A percentile compares a stretch with the other conserved stretches of the same genome.
Conservation (phyloP, 441 rosid genomes). For the Dalechampia spathulata region DNA sequence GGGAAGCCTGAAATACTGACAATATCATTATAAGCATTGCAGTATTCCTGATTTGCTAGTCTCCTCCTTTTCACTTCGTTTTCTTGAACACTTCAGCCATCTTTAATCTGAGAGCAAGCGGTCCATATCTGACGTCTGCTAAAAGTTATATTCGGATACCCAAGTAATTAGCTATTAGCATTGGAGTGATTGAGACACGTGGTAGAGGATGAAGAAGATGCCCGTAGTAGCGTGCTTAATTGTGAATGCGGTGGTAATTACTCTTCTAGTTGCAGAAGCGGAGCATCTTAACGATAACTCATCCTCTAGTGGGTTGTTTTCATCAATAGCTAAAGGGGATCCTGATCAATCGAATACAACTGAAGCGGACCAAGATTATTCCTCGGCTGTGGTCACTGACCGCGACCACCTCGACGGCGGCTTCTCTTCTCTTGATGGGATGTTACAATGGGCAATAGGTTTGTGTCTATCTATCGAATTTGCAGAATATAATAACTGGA, state of each 20-base stretch:
- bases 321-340: slow-evolving; percentile 57
- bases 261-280: slow-evolving; percentile 7
- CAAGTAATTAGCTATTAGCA: no score
- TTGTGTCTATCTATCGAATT: not conserved
- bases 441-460: slow-evolving; percentile 97
- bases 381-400: slow-evolving; percentile 30
- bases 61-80: no score
- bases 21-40: no score
- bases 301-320: slow-evolving; percentile 30
- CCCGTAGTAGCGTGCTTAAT: not conserved
- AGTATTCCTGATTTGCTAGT: no score
- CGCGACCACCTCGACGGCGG: slow-evolving; percentile 68
- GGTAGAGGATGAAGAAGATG: not conserved
- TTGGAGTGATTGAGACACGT: slow-evolving; percentile 13
- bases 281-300: slow-evolving; percentile 40
- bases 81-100: no score
- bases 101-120: no score
- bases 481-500: no score
- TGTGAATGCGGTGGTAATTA: not conserved
- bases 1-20: no score
- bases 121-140: no score
- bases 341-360: slow-evolving; percentile 41
- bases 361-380: slow-evolving; percentile 49
- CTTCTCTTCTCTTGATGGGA: slow-evolving; percentile 80
- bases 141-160: no score